Evolutionary conservation across 495 filamentous ascomycete genomes (phyloP).

Genomic region (Penicillium nucicola): DNA sequence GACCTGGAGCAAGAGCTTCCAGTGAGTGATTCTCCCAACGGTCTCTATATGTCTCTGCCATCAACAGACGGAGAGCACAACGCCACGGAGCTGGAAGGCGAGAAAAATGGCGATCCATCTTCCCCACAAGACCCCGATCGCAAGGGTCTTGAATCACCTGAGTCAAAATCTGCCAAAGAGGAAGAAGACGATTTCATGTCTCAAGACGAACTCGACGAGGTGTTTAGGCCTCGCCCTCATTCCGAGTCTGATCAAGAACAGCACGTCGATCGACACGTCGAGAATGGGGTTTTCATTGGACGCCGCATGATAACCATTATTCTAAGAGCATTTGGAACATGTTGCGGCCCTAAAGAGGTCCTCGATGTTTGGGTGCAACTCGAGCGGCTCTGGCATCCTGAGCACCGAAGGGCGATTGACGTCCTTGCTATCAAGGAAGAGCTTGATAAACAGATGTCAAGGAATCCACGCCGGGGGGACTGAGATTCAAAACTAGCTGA

Average conservation of each 20-base stretch:
- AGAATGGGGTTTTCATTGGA: constrained; percentile 44
- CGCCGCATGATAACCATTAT: constrained; percentile 40
- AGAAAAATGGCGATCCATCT: background rate
- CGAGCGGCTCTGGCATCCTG: constrained; percentile 40
- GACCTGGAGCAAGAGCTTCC: constrained; percentile 5
- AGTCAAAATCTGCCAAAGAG: background rate
- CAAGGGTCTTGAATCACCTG: background rate
- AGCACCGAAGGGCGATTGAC: constrained; percentile 35
- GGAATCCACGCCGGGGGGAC: constrained; percentile 5
- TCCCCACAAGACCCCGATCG: background rate
- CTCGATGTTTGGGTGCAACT: constrained; percentile 42
- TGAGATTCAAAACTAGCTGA: constrained; percentile 5
- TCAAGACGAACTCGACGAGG: constrained; percentile 14
- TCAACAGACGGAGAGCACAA: constrained; percentile 4
- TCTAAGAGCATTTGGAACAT: constrained; percentile 41
- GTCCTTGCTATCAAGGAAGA: constrained; percentile 38
- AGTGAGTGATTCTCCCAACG: constrained; percentile 10
- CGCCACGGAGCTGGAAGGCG: background rate
- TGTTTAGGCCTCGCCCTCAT: constrained; percentile 8
- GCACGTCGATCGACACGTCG: constrained; percentile 25
- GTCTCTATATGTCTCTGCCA: constrained; percentile 32
- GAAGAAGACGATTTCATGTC: background rate
- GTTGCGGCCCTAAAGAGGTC: constrained; percentile 34
- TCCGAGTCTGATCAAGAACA: constrained; percentile 10
- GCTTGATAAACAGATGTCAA: constrained; percentile 34